phyloP scores from a whole-genome alignment of 108 stramenopile genomes.

The Phaeodactylum tricornutum region DNA sequence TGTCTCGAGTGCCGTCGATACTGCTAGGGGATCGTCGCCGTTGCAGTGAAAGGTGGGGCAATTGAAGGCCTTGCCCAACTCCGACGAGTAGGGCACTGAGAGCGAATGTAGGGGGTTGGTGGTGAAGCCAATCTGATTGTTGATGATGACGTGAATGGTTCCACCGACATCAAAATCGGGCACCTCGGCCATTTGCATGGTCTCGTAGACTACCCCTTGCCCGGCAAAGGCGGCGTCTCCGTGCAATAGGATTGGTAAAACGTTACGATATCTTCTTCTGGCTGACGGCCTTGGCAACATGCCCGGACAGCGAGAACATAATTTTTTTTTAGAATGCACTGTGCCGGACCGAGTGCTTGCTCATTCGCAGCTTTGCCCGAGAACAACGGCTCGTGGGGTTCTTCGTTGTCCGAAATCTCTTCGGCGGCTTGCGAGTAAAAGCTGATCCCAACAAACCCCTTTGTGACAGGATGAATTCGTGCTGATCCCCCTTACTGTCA shows the following conservation, averaged over 20 bases:
- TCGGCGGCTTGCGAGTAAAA: too few species aligned
- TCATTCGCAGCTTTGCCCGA: too few species aligned
- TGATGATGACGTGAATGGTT: constrained; percentile 98
- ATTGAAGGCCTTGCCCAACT: constrained; percentile 96
- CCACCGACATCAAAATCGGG: constrained; percentile 94
- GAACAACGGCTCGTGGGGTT: too few species aligned
- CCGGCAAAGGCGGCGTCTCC: constrained; percentile 99
- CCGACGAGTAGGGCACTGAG: constrained; percentile 94
- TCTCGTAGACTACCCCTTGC: constrained; percentile 98
- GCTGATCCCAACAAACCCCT: too few species aligned
- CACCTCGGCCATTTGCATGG: constrained; percentile 91
- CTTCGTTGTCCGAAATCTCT: too few species aligned
- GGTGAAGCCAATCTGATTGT: constrained; percentile 99
- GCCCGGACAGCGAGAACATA: too few species aligned
- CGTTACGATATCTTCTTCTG: too few species aligned
- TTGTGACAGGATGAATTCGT: too few species aligned
- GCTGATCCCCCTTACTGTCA: too few species aligned
- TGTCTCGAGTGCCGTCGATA: constrained; percentile 90
- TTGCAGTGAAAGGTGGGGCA: constrained; percentile 99
- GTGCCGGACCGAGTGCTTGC: too few species aligned
- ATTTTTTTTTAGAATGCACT: too few species aligned
- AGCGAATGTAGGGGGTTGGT: constrained; percentile 93
- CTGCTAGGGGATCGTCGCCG: constrained; percentile 97
- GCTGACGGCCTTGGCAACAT: too few species aligned
- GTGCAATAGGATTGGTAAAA: constrained; percentile 95